These are phyloP conservation scores for Meyerozyma sp. DNA, from an alignment of 1,139 yeast genomes.

Conservation along the genomic window DNA sequence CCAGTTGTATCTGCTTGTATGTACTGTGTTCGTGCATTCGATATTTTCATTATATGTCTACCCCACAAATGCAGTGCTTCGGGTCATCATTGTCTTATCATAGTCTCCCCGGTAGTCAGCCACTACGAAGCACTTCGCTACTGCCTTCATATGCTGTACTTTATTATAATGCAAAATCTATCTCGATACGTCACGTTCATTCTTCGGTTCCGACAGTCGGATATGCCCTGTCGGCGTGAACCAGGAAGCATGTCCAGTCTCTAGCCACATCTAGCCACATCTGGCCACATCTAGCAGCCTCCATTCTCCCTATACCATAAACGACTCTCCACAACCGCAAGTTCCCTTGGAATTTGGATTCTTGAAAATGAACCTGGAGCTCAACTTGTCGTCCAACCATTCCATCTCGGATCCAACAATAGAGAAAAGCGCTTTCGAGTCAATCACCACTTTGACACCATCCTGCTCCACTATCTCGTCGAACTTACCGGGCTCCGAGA, in stretches of 20 bases:
- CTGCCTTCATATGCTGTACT: neutral
- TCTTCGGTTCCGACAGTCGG: neutral
- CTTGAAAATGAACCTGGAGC: constrained; percentile 83
- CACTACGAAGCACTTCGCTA: neutral
- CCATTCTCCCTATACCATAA: constrained; percentile 66
- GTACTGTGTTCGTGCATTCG: no score
- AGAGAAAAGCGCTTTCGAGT: constrained; percentile 90
- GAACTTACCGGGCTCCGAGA: constrained; percentile 82
- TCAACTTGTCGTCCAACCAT: constrained; percentile 90
- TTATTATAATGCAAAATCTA: neutral
- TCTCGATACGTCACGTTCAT: neutral
- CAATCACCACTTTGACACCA: constrained; percentile 87
- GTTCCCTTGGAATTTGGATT: constrained; percentile 97
- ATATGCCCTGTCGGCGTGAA: neutral
- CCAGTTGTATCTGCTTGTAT: no score
- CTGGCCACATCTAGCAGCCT: neutral
- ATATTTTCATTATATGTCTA: no score
- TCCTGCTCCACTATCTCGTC: constrained; percentile 92
- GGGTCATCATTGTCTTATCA: no score
- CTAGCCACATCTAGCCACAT: neutral
- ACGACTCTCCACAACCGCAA: constrained; percentile 98
- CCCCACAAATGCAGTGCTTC: no score
- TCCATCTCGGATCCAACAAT: constrained; percentile 98
- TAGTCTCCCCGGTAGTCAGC: no score
- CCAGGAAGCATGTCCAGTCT: neutral